Percentiles rank a stretch among this genome's conserved stretches.
Evolutionary conservation across 2,329 filamentous ascomycete genomes (phyloP).

Genomic region (Pseudogymnoascus sp.): DNA sequence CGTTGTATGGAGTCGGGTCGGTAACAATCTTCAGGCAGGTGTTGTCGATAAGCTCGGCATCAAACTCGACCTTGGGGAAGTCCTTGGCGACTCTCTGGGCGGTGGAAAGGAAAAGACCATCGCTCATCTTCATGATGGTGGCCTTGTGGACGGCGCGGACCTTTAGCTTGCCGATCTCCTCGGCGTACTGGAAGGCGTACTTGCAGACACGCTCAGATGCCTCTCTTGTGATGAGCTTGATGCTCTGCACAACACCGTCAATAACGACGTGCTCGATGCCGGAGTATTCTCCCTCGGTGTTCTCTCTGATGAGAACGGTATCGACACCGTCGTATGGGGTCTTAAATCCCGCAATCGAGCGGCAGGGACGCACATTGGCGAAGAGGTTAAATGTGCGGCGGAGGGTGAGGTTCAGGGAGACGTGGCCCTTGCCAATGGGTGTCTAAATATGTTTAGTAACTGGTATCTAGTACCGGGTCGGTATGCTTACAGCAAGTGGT

Average conservation of each 20-base stretch:
- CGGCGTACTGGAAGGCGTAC: conserved; percentile 96
- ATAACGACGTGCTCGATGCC: conserved; percentile 98
- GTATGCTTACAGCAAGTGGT: conserved; percentile 71
- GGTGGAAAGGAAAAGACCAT: conserved; percentile 91
- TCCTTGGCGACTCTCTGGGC: conserved; percentile 84
- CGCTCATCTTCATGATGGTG: conserved; percentile 99
- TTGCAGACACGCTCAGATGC: conserved; percentile 92
- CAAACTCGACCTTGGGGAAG: conserved; percentile 92
- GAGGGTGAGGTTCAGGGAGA: conserved; percentile 96
- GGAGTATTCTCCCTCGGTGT: conserved; percentile 99
- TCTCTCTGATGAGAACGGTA: conserved; percentile 96
- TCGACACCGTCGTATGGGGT: conserved; percentile 96
- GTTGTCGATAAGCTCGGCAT: conserved; percentile 97
- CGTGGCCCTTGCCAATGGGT: conserved; percentile 95
- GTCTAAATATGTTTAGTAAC: conserved; percentile 45
- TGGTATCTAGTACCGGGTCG: conserved; percentile 14
- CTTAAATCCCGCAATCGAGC: conserved; percentile 94
- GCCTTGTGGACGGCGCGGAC: conserved; percentile 98
- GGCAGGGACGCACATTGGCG: conserved; percentile 96
- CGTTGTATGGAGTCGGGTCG: conserved; percentile 93
- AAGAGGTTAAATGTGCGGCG: conserved; percentile 99
- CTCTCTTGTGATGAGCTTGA: conserved; percentile 97
- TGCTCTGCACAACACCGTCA: conserved; percentile 95
- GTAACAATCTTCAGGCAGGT: conserved; percentile 98
- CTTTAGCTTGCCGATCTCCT: conserved; percentile 89